A percentile compares a stretch with the other conserved stretches of the same genome.
phyloP scores from a whole-genome alignment of 2,329 filamentous ascomycete species.

The Pseudopyricularia javanii region DNA sequence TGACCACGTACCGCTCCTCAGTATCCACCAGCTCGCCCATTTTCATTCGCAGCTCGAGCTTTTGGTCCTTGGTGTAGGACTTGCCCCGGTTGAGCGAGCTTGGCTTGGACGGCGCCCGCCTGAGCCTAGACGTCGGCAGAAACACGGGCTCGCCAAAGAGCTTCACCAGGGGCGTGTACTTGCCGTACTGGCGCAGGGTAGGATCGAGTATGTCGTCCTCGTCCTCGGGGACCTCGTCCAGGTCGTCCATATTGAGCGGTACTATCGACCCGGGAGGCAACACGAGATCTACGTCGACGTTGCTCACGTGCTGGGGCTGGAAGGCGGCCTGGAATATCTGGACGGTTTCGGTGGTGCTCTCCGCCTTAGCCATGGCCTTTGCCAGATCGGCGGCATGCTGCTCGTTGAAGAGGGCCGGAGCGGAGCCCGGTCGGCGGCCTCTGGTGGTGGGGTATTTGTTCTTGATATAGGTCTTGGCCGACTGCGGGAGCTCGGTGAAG shows the following conservation, averaged over 20 bases:
- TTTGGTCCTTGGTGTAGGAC: conserved; percentile 69
- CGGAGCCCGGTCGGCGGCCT: conserved; percentile 48
- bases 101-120: conserved; percentile 77
- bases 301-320: conserved; percentile 69
- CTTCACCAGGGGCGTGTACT: conserved; percentile 65
- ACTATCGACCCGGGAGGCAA: conserved; percentile 67
- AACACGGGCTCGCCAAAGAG: conserved; percentile 77
- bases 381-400: conserved; percentile 88
- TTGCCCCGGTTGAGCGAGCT: conserved; percentile 67
- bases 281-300: conserved; percentile 79
- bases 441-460: conserved; percentile 40
- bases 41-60: conserved; percentile 73
- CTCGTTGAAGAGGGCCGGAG: conserved; percentile 68
- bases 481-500: conserved; percentile 72
- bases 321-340: conserved; percentile 62
- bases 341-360: conserved; percentile 59
- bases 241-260: conserved; percentile 46
- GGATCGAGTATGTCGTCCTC: conserved; percentile 57
- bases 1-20: conserved; percentile 84
- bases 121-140: conserved; percentile 71
- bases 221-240: conserved; percentile 46
- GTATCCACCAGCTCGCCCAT: conserved; percentile 86
- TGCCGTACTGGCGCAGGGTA: conserved; percentile 58
- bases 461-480: conserved; percentile 60
- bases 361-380: conserved; percentile 69